Conservation (phyloP, 192 early-diverging fungal species). For the Mortierella claussenii region DNA sequence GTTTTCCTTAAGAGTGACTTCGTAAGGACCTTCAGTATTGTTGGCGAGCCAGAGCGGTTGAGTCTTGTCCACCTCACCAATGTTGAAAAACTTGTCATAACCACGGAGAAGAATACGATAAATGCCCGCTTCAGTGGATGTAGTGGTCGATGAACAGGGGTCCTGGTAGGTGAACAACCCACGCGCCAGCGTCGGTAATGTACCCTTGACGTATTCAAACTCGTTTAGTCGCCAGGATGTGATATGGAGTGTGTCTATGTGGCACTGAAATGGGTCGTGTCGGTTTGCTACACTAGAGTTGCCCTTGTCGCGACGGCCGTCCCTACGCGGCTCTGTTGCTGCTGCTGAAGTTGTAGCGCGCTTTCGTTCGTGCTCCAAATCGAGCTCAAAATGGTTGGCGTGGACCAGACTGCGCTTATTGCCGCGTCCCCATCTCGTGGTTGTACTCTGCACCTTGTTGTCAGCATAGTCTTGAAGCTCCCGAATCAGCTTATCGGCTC, state of each 20-base stretch:
- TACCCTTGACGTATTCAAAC: constrained; percentile 72
- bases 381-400: constrained; percentile 22
- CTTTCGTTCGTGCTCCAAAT: constrained; percentile 4
- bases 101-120: constrained; percentile 83
- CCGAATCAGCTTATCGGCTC: constrained; percentile 28
- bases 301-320: not conserved
- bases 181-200: constrained; percentile 80
- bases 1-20: constrained; percentile 96
- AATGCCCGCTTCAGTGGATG: not conserved
- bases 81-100: constrained; percentile 98
- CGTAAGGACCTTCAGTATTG: constrained; percentile 85
- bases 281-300: not conserved
- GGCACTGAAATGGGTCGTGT: too few species aligned
- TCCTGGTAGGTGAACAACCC: constrained; percentile 79
- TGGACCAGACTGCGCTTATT: constrained; percentile 35
- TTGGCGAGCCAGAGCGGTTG: constrained; percentile 64
- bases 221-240: constrained; percentile 76
- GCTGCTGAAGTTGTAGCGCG: too few species aligned
- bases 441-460: constrained; percentile 20
- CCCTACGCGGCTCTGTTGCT: too few species aligned
- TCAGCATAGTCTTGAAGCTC: constrained; percentile 15
- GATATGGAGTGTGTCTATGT: constrained; percentile 1
- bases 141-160: not conserved
- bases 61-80: constrained; percentile 71
- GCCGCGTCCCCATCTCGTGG: not conserved